Conservation (phyloP, 441 rosid genomes). For the Gossypium laxum region DNA sequence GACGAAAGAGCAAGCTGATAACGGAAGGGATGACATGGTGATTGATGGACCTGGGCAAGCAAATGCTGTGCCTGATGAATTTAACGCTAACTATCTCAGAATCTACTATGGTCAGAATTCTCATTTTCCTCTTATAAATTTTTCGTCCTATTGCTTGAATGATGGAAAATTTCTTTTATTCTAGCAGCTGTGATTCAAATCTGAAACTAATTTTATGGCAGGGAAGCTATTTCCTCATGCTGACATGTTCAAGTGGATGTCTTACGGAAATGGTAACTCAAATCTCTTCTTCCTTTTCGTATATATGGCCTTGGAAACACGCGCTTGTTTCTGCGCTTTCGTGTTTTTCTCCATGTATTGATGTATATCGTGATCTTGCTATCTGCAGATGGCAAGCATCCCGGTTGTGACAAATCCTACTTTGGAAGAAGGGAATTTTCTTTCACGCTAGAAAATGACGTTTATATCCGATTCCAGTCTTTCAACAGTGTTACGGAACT, state of each 20-base stretch:
- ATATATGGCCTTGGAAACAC: background rate
- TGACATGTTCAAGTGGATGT: conserved; percentile 61
- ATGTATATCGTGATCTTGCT: conserved; percentile 9
- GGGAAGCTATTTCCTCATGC: conserved; percentile 58
- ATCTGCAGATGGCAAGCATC: conserved; percentile 80
- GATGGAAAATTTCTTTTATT: background rate
- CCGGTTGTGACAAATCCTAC: conserved; percentile 70
- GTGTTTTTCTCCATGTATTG: background rate
- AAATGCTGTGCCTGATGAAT: conserved; percentile 23
- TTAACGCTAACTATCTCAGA: conserved; percentile 39
- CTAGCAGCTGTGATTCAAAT: background rate
- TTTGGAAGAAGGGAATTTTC: conserved; percentile 77
- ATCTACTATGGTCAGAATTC: conserved; percentile 40
- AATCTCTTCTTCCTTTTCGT: background rate
- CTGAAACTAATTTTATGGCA: conserved; percentile 22
- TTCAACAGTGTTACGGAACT: conserved; percentile 46
- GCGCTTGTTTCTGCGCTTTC: background rate
- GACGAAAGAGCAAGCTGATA: conserved; percentile 29
- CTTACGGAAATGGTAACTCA: conserved; percentile 51
- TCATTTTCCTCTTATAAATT: background rate
- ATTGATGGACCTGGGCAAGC: conserved; percentile 26
- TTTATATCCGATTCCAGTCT: conserved; percentile 63
- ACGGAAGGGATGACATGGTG: conserved; percentile 36
- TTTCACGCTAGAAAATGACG: conserved; percentile 65
- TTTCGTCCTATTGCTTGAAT: background rate